Conservation (phyloP, 805 yeast genomes). For the Starmerella cellae region DNA sequence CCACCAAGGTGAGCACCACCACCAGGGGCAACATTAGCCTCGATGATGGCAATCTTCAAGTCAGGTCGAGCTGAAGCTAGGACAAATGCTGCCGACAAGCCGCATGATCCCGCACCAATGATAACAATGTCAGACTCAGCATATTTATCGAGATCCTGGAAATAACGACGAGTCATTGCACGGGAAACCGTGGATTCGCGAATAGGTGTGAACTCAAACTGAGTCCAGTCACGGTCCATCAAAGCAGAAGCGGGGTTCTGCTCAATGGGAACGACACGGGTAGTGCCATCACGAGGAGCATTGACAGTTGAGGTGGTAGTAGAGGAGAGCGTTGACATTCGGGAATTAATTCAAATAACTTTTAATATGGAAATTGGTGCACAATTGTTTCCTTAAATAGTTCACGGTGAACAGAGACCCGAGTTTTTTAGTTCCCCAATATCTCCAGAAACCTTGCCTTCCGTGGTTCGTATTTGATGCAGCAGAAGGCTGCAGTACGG, state of each 20-base stretch:
- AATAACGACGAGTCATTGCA: slow-evolving; percentile 67
- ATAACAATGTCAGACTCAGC: slow-evolving; percentile 65
- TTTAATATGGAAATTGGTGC: no score
- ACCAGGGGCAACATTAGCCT: slow-evolving; percentile 63
- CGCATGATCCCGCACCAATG: slow-evolving; percentile 69
- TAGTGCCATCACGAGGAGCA: slow-evolving; percentile 5
- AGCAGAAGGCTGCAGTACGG: no score
- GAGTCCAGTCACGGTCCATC: slow-evolving; percentile 42
- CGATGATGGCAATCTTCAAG: slow-evolving; percentile 57
- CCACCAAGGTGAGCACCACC: slow-evolving; percentile 77
- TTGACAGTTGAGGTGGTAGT: slow-evolving; percentile 18
- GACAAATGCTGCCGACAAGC: slow-evolving; percentile 61
- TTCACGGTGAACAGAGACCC: no score
- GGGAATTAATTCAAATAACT: no score
- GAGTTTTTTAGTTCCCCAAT: no score
- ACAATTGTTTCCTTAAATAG: no score
- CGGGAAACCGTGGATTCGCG: slow-evolving; percentile 68
- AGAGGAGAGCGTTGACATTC: no score
- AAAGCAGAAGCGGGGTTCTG: slow-evolving; percentile 10
- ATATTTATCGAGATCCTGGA: slow-evolving; percentile 56
- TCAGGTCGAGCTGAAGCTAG: slow-evolving; percentile 65
- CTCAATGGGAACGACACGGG: slow-evolving; percentile 8
- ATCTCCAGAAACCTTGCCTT: not conserved
- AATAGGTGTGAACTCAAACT: slow-evolving; percentile 55
- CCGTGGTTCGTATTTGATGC: not conserved